Conservation (phyloP, 495 filamentous ascomycete species). For the Aspergillus bridgeri region DNA sequence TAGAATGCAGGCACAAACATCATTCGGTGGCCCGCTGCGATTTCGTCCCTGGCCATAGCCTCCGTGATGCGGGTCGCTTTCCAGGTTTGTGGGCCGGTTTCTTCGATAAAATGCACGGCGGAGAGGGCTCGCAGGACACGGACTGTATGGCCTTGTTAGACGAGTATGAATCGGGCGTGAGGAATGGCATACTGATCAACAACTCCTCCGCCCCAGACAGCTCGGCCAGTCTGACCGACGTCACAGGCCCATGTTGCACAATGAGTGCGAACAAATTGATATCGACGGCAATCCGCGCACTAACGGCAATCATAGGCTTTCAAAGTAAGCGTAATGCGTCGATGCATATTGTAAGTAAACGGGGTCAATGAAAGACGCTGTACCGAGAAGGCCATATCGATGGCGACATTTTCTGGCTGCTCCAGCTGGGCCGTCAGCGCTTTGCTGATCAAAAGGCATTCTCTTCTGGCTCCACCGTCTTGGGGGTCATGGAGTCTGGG, state of each 20-base stretch:
- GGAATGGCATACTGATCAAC: constrained; percentile 1
- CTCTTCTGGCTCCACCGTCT: neutral
- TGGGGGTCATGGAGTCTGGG: neutral
- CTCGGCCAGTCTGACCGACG: neutral
- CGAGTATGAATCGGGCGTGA: neutral
- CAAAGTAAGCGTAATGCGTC: too few species aligned
- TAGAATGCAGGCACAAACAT: neutral
- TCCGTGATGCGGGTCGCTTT: constrained; percentile 5
- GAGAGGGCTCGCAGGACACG: constrained; percentile 7
- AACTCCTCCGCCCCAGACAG: constrained; percentile 8
- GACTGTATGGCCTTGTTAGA: neutral
- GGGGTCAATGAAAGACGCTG: neutral
- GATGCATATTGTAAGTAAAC: too few species aligned
- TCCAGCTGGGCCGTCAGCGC: constrained; percentile 10
- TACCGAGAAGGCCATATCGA: constrained; percentile 10
- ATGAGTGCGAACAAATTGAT: constrained; percentile 4
- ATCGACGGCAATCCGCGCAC: constrained; percentile 8
- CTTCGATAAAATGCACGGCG: constrained; percentile 4
- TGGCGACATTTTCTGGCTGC: constrained; percentile 6
- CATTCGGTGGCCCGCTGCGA: constrained; percentile 9
- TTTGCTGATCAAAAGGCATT: constrained; percentile 6
- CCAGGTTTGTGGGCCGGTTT: constrained; percentile 2
- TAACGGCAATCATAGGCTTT: constrained; percentile 11
- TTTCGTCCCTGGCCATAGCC: constrained; percentile 6
- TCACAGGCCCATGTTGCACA: constrained; percentile 2